These are phyloP conservation scores for Camelina sativa DNA, from an alignment of 345 rosid species.

Conservation along the genomic window DNA sequence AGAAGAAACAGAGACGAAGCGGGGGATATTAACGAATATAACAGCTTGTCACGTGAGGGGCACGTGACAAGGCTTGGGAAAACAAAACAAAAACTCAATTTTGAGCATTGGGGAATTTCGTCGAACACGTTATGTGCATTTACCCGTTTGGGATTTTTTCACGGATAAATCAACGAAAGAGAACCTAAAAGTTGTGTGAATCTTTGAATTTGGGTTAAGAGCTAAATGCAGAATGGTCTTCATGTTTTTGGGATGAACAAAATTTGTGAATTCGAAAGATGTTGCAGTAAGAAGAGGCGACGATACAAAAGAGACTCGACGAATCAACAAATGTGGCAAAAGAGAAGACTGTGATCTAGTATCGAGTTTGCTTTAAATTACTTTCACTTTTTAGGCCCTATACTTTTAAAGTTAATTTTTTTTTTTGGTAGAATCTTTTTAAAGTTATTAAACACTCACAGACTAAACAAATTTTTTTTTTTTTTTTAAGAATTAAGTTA, in stretches of 20 bases:
- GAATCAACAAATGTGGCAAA: not conserved
- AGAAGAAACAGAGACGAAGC: slow-evolving; percentile 7
- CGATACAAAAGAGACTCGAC: not conserved
- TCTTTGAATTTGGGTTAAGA: not conserved
- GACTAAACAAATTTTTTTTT: too few species aligned
- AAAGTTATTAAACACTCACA: not conserved
- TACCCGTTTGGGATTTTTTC: not conserved
- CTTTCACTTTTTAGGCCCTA: too few species aligned
- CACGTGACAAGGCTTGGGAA: slow-evolving; percentile 15
- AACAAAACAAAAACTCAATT: not conserved
- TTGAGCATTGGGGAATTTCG: slow-evolving; percentile 13
- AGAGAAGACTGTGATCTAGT: not conserved
- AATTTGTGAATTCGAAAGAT: not conserved
- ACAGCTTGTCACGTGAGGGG: slow-evolving; percentile 26
- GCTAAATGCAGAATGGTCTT: not conserved
- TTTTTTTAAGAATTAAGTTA: too few species aligned
- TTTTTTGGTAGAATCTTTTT: too few species aligned
- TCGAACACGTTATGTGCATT: slow-evolving; percentile 35
- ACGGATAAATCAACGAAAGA: not conserved
- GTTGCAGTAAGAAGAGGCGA: not conserved
- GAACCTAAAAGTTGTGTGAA: not conserved
- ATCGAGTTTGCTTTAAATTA: not conserved
- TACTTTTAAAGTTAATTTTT: too few species aligned
- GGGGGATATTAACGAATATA: slow-evolving; percentile 9
- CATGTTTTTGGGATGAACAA: not conserved